Evolutionary conservation across 1,284 basidiomycete species (phyloP).

Genomic region (Ustilago cynodontis): DNA sequence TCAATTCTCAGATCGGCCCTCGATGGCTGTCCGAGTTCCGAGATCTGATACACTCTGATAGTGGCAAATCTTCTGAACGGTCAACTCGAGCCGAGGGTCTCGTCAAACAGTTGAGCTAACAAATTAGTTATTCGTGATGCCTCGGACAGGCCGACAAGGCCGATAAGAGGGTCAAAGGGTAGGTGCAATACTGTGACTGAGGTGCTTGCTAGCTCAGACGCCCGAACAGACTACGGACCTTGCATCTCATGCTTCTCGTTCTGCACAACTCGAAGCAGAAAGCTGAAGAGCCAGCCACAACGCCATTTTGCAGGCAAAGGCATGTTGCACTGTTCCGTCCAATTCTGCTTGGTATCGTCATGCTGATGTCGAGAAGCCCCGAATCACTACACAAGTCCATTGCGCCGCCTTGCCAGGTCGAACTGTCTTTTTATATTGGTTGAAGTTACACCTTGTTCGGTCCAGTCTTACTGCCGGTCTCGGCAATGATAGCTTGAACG

Average conservation of each 20-base stretch:
- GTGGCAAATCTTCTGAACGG: neutral
- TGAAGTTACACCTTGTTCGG: too few relatives aligned
- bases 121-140: too few relatives aligned
- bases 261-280: too few relatives aligned
- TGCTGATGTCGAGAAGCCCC: too few relatives aligned
- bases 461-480: neutral
- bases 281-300: too few relatives aligned
- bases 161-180: neutral
- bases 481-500: neutral
- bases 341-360: too few relatives aligned
- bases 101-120: neutral
- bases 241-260: too few relatives aligned
- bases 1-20: neutral
- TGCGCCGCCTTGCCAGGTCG: too few relatives aligned
- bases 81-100: neutral
- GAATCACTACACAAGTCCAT: too few relatives aligned
- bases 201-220: neutral
- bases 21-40: slow-evolving; percentile 8
- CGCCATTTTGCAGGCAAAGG: too few relatives aligned
- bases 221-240: neutral
- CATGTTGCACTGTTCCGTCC: too few relatives aligned
- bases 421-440: too few relatives aligned
- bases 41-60: neutral
- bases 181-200: neutral
- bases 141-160: slow-evolving; percentile 2